Evolutionary conservation across 257 asterid species (phyloP).

Genomic region (Solanum megistacrolobum): DNA sequence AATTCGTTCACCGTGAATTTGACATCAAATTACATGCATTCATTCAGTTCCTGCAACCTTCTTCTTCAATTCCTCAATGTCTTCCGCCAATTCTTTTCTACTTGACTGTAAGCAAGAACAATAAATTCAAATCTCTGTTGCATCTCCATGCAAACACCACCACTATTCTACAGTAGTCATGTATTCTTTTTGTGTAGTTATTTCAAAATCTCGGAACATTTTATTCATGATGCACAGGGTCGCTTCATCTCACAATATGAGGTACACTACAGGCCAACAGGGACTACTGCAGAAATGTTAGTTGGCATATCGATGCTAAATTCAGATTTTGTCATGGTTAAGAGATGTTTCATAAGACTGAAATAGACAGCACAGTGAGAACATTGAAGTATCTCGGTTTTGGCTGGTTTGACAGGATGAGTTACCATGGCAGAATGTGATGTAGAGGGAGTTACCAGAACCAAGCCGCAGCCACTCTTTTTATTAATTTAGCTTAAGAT

Average conservation of each 20-base stretch:
- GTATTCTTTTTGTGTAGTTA: background rate
- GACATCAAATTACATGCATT: constrained; percentile 7
- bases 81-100: constrained; percentile 79
- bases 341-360: background rate
- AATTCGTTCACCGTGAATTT: background rate
- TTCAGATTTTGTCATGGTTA: background rate
- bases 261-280: background rate
- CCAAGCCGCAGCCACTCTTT: background rate
- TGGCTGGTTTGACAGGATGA: background rate
- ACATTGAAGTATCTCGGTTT: background rate
- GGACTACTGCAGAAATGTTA: background rate
- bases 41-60: constrained; percentile 77
- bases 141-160: constrained; percentile 42
- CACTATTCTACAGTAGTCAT: background rate
- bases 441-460: background rate
- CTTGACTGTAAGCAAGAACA: constrained; percentile 35
- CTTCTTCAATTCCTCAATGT: constrained; percentile 76
- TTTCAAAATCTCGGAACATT: background rate
- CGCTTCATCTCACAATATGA: background rate
- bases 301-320: background rate
- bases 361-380: background rate
- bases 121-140: constrained; percentile 36
- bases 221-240: background rate
- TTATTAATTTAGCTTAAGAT: background rate
- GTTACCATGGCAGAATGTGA: background rate